phyloP scores from a whole-genome alignment of 139 green algal genomes.

The Micractinium conductrix region DNA sequence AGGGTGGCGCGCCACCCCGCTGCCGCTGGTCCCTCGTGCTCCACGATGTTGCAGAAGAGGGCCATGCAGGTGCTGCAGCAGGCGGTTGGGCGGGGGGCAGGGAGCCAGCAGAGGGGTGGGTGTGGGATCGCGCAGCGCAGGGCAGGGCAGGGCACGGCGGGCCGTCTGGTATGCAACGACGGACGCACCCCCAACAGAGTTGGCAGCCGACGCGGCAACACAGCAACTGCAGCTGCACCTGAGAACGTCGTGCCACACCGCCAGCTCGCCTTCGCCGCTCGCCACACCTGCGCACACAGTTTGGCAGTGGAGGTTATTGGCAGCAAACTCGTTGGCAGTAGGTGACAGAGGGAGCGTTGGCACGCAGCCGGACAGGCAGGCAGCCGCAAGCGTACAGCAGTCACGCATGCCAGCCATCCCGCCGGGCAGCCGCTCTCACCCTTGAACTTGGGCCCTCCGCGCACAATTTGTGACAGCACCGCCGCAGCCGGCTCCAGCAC shows the following conservation, averaged over 20 bases:
- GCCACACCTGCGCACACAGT: conserved; percentile 10
- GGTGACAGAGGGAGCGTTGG: not conserved
- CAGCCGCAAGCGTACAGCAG: not conserved
- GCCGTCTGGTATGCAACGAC: too few relatives aligned
- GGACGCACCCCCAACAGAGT: not conserved
- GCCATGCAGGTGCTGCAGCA: conserved; percentile 54
- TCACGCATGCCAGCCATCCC: too few relatives aligned
- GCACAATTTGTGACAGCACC: conserved; percentile 23
- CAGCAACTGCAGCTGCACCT: too few relatives aligned
- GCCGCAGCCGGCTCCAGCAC: conserved; percentile 37
- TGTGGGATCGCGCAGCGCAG: too few relatives aligned
- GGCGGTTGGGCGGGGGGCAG: not conserved
- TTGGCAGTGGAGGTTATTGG: not conserved
- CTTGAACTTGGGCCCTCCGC: conserved; percentile 10
- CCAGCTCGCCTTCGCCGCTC: conserved; percentile 14
- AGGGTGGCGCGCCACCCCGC: too few relatives aligned
- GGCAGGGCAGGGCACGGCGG: too few relatives aligned
- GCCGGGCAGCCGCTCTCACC: not conserved
- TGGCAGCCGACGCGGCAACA: too few relatives aligned
- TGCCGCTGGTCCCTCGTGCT: conserved; percentile 35
- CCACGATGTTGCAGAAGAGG: conserved; percentile 79
- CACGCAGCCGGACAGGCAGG: not conserved
- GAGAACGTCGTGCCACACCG: conserved; percentile 44
- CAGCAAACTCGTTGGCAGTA: not conserved
- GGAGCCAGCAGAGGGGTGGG: not conserved